A percentile compares a stretch with the other conserved stretches of the same genome.
These are phyloP conservation scores for Austropuccinia psidii DNA, from an alignment of 1,284 basidiomycete genomes.

Conservation along the genomic window DNA sequence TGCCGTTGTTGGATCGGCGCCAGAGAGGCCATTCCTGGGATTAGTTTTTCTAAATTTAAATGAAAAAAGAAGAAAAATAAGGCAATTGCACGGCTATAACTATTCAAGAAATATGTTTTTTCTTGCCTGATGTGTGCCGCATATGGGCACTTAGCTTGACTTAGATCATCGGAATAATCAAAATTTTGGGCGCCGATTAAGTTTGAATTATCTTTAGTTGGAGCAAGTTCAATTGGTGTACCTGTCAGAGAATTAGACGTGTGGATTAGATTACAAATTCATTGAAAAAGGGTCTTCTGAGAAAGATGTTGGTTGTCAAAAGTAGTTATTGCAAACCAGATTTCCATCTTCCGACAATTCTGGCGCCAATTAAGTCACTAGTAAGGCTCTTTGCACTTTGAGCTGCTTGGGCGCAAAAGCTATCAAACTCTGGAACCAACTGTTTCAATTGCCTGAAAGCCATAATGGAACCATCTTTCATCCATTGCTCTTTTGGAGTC, in stretches of 20 bases:
- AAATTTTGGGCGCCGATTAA: constrained; percentile 27
- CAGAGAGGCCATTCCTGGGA: constrained; percentile 24
- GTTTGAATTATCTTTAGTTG: constrained; percentile 25
- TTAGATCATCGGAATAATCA: constrained; percentile 28
- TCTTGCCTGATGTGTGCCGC: constrained; percentile 33
- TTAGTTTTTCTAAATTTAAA: constrained; percentile 33
- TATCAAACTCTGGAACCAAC: constrained; percentile 31
- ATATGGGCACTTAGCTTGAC: constrained; percentile 31
- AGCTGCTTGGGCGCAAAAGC: constrained; percentile 25
- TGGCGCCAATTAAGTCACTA: constrained; percentile 32
- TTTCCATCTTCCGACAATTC: constrained; percentile 37
- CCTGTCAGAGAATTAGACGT: background rate
- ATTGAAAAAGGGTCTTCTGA: background rate
- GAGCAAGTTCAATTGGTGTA: constrained; percentile 22
- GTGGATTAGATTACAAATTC: background rate
- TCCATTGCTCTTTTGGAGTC: constrained; percentile 6
- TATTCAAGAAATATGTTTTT: background rate
- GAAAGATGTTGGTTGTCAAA: background rate
- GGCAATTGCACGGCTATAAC: background rate
- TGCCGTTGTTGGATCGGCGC: background rate
- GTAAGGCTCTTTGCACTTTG: constrained; percentile 6
- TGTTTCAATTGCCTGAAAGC: constrained; percentile 32
- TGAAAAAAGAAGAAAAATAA: background rate
- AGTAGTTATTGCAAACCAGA: constrained; percentile 14
- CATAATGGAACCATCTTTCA: constrained; percentile 30